Conservation (phyloP, 805 yeast species). For the Saccharomyces eubayanus region DNA sequence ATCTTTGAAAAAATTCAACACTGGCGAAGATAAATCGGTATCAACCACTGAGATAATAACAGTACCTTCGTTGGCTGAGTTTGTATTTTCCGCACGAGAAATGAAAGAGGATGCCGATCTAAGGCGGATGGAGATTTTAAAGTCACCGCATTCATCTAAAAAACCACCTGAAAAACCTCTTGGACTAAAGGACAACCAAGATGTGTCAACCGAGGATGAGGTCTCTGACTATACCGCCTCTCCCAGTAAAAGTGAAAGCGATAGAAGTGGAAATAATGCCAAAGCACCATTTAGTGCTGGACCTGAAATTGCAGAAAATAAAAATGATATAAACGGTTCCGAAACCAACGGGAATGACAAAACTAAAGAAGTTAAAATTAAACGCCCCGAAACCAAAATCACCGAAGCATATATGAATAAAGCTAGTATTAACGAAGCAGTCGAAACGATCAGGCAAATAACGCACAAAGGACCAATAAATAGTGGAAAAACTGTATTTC, state of each 20-base stretch:
- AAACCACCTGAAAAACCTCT: background rate
- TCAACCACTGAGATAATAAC: background rate
- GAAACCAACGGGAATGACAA: background rate
- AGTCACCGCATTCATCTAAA: background rate
- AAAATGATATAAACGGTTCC: background rate
- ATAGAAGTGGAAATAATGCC: background rate
- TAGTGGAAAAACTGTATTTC: background rate
- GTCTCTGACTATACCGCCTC: background rate
- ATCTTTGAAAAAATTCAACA: background rate
- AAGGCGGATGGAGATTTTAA: background rate
- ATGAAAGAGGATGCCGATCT: background rate
- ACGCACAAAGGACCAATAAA: background rate
- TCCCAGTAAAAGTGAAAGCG: background rate
- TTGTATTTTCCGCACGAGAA: background rate
- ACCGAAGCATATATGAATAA: constrained; percentile 4
- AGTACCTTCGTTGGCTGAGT: background rate
- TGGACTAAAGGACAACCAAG: background rate
- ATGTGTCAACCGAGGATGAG: background rate
- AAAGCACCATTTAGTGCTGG: too few relatives aligned
- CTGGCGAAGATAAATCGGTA: background rate
- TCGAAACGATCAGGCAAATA: background rate
- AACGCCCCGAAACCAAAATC: background rate
- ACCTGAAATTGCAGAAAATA: background rate
- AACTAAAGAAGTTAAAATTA: constrained; percentile 3
- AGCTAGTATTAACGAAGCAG: background rate